phyloP scores from a whole-genome alignment of 805 yeast genomes.

The Metschnikowia vanudenii region DNA sequence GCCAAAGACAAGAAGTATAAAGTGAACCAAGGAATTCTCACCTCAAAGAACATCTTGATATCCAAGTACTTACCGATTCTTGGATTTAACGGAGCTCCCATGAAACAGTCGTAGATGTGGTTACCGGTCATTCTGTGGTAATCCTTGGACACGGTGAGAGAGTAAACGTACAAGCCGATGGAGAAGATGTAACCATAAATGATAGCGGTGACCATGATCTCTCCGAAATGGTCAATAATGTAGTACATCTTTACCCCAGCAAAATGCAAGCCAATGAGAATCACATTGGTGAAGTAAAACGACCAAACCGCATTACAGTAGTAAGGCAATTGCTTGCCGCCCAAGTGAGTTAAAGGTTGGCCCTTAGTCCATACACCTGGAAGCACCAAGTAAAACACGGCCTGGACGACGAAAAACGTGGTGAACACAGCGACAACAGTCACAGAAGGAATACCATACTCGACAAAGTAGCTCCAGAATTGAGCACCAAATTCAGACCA shows the following conservation, averaged over 20 bases:
- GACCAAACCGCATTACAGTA: constrained; percentile 90
- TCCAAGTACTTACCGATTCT: constrained; percentile 84
- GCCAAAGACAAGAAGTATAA: constrained; percentile 75
- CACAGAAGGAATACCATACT: constrained; percentile 57
- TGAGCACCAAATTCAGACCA: constrained; percentile 47
- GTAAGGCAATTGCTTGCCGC: constrained; percentile 81
- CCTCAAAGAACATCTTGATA: constrained; percentile 96
- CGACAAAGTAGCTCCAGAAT: constrained; percentile 42
- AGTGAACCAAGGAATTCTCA: constrained; percentile 95
- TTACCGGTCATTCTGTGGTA: constrained; percentile 92
- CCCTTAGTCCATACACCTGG: constrained; percentile 97
- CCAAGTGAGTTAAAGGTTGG: constrained; percentile 81
- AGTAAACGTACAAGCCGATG: constrained; percentile 64
- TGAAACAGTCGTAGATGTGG: constrained; percentile 83
- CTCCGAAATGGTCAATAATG: constrained; percentile 79
- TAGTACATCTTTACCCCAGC: constrained; percentile 75
- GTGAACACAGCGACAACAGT: constrained; percentile 71
- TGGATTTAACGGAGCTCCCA: constrained; percentile 98
- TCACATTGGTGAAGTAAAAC: constrained; percentile 63
- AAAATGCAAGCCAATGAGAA: constrained; percentile 64
- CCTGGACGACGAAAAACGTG: constrained; percentile 67
- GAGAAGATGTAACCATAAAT: constrained; percentile 71
- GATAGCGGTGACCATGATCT: constrained; percentile 91
- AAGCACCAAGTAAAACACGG: constrained; percentile 69
- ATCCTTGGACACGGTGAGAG: constrained; percentile 64